Base-by-base conservation (phyloP, 345 rosid species). In the Lepidium didymum region DNA sequence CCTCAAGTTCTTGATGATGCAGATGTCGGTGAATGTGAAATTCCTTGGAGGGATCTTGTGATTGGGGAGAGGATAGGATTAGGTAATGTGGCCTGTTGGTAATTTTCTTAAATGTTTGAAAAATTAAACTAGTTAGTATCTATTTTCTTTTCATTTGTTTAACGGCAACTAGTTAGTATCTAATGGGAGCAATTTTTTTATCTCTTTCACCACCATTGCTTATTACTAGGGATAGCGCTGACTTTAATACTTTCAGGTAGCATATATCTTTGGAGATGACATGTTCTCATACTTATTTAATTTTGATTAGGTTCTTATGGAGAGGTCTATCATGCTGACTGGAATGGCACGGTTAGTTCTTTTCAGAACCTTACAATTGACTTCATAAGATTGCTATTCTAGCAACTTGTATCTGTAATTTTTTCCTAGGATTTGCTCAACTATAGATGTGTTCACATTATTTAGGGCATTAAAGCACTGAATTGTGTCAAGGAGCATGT, bases 11-110 rank as follows among this genome's bases (percentile, higher is more conserved):
- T 89, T 67, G 98, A 89, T 67, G 99, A 91, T 72, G 96, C 85
- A 47, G 93, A 91, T 85, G 94, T 91, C 37, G 84, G 96, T 62
- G 92, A 95, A 75, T 79, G 89, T 83, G 99, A 95, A 84, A 91
- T 91, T 82, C 96, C 91, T 35, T 95, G 98, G 99, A 97, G 91
- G 70, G 87, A 95, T 81, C 78, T 95, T 85, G 92, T 81, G 50
- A 74, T 95, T 70, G 98, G 94, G 70, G 99, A 91, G 74, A 87
- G 99, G 79, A 91, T 95, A 86, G 99, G 99, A 82, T 77, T 95
- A 85, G 99, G 99, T 95, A 86, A 71, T 64, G 67, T 25, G 36
- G 40, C 55, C 62, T 65, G 58, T 64, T 9, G 15, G 43, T 80
- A 56, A 65, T 34, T 8, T 34, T 34, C 19, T 12, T 13, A 53